Evolutionary conservation across 805 yeast species (phyloP).

Genomic region (Sugiyamaella lignohabitans): DNA sequence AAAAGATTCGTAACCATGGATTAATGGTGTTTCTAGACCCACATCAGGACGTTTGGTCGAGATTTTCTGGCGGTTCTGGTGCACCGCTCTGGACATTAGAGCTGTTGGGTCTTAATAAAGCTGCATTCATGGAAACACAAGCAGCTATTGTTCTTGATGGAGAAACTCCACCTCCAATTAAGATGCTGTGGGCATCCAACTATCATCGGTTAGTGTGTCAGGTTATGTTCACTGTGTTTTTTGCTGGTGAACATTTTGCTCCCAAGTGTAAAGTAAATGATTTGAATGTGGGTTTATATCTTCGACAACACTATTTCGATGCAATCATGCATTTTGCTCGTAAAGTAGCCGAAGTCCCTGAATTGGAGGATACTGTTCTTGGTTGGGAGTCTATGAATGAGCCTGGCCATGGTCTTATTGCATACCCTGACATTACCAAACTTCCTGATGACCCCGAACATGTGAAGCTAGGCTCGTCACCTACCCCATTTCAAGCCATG

Average conservation of each 20-base stretch:
- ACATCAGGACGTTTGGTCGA: slow-evolving; percentile 93
- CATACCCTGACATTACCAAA: slow-evolving; percentile 45
- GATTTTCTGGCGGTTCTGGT: slow-evolving; percentile 85
- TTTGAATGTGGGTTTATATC: slow-evolving; percentile 66
- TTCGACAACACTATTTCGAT: slow-evolving; percentile 56
- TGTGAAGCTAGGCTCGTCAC: slow-evolving; percentile 69
- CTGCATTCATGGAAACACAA: slow-evolving; percentile 54
- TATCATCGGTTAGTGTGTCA: slow-evolving; percentile 67
- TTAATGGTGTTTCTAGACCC: slow-evolving; percentile 77
- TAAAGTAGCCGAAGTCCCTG: slow-evolving; percentile 32
- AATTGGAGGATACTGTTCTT: slow-evolving; percentile 44
- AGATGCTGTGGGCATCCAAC: slow-evolving; percentile 92
- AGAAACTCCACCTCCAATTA: slow-evolving; percentile 23
- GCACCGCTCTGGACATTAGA: slow-evolving; percentile 91
- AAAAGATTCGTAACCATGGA: slow-evolving; percentile 53
- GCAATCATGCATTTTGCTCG: slow-evolving; percentile 47
- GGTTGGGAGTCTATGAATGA: slow-evolving; percentile 86
- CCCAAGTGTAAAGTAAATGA: slow-evolving; percentile 64
- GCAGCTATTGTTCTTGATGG: slow-evolving; percentile 56
- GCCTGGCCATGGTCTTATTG: slow-evolving; percentile 72
- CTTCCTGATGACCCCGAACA: slow-evolving; percentile 54
- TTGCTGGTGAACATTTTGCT: slow-evolving; percentile 68
- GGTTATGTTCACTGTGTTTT: slow-evolving; percentile 81
- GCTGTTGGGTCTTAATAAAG: slow-evolving; percentile 82
- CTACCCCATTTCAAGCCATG: slow-evolving; percentile 67